A percentile compares a stretch with the other conserved stretches of the same genome.
phyloP scores from a whole-genome alignment of 208 protist species.

The Acanthamoeba royreba region DNA sequence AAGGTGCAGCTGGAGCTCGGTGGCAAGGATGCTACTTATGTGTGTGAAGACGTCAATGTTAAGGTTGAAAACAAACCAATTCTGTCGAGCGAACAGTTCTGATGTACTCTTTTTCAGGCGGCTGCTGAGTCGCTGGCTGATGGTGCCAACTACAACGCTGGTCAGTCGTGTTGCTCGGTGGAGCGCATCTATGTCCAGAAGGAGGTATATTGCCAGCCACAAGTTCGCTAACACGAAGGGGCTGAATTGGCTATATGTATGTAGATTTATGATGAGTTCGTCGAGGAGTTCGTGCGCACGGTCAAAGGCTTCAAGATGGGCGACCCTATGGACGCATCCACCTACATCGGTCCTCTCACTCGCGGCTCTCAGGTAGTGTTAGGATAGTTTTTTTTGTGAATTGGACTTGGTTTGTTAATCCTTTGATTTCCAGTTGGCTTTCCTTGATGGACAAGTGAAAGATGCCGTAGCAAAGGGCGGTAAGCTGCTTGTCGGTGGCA shows the following conservation, averaged over 20 bases:
- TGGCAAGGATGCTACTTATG: constrained; percentile 64
- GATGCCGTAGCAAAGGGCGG: constrained; percentile 50
- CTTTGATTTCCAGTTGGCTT: background rate
- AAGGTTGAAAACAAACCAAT: background rate
- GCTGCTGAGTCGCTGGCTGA: constrained; percentile 52
- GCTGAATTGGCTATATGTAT: background rate
- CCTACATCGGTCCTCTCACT: constrained; percentile 64
- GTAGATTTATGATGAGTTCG: constrained; percentile 41
- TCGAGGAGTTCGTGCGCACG: constrained; percentile 5
- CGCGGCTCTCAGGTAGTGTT: background rate
- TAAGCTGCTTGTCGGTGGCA: constrained; percentile 56
- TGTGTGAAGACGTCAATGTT: constrained; percentile 50
- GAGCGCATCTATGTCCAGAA: constrained; percentile 68
- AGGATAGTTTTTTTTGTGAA: background rate
- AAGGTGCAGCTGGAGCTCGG: constrained; percentile 59
- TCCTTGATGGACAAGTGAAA: constrained; percentile 33
- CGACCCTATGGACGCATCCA: constrained; percentile 47
- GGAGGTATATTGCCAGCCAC: background rate
- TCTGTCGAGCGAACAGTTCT: background rate
- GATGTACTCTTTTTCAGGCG: background rate
- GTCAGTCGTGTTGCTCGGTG: constrained; percentile 66
- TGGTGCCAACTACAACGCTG: constrained; percentile 66
- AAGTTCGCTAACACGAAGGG: background rate
- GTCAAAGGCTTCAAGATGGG: constrained; percentile 47
- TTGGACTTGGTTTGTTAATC: background rate